Evolutionary conservation across 805 yeast genomes (phyloP), one percentile per base, ranked within the genome.

Genomic region (Saccharomycopsis sp.): DNA sequence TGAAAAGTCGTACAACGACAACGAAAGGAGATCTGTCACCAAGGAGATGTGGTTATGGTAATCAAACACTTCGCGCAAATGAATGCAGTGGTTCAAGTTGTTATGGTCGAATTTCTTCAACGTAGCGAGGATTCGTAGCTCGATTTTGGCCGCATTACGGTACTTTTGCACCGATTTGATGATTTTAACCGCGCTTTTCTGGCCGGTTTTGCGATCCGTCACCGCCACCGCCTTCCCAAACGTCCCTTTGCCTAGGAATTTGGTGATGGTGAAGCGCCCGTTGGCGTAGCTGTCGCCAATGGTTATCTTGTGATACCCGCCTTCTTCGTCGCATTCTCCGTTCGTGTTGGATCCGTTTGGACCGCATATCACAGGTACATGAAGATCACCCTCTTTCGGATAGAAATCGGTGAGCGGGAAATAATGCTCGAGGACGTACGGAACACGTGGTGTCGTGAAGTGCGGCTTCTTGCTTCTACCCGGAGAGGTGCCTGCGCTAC

Each of bases 111-210:
- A 84, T 66, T 80, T 80, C 59, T 86, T 83, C 58, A 90, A 73
- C 55, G 93, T 85, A 17, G 87, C 76, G 60, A 94, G 74, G 12
- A 94, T 90, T 53, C 98, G 75, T 24, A 94, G 76, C 73, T 94
- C 99, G 58, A 92, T 90, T 71, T 87, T 89, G 14, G 97, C 89
- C 2, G 99, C 99, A 68, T 92, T 97, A 57, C 98, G 79, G 71
- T 94, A 94, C 74, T 96, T 89, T 23, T 91, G 96, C 23, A 94
- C 87, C 20, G 97, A 89, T 59, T 96, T 78, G 55, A 94, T 94
- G 62, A 94, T 88, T 70, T 94, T 94, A 61, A 94, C 87, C 1
- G 99, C 99, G 52, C 90, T 94, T 59, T 77, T 76, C 56, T 78
- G 76, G 29, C 82, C 75, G 52, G 81, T 76, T 19, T 76, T 72